Conservation (phyloP, 2,329 filamentous ascomycete species). For the Colletotrichum nymphaeae region DNA sequence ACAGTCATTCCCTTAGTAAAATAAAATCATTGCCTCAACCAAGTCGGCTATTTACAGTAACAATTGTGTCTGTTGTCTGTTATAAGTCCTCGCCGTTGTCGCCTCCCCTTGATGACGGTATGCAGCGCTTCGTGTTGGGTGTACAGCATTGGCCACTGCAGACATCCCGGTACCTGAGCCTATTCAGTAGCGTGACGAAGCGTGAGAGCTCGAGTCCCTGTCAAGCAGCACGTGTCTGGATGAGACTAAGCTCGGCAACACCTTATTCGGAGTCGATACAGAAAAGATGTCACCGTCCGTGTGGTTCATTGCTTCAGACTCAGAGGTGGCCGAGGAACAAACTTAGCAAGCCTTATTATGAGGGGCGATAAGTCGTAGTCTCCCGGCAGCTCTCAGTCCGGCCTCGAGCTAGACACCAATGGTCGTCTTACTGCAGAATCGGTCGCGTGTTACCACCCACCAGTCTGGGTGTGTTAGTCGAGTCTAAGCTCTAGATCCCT, state of each 20-base stretch:
- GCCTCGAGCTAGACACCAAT: neutral
- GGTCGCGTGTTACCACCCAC: neutral
- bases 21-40: neutral
- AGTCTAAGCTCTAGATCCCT: neutral
- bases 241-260: neutral
- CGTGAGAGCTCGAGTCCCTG: neutral
- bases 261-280: neutral
- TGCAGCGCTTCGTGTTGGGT: neutral
- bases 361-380: neutral
- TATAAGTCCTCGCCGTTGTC: no score
- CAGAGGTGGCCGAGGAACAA: neutral
- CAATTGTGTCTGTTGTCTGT: no score
- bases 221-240: neutral
- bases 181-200: neutral
- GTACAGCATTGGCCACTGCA: neutral
- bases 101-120: neutral
- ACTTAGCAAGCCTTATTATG: neutral
- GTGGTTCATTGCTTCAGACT: neutral
- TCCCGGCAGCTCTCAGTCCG: neutral
- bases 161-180: neutral
- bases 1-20: neutral
- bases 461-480: neutral
- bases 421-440: neutral
- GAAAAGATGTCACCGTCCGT: neutral
- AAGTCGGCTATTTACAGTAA: no score